Evolutionary conservation across 306 rosid species (phyloP).

Genomic region (Quercus parvula): DNA sequence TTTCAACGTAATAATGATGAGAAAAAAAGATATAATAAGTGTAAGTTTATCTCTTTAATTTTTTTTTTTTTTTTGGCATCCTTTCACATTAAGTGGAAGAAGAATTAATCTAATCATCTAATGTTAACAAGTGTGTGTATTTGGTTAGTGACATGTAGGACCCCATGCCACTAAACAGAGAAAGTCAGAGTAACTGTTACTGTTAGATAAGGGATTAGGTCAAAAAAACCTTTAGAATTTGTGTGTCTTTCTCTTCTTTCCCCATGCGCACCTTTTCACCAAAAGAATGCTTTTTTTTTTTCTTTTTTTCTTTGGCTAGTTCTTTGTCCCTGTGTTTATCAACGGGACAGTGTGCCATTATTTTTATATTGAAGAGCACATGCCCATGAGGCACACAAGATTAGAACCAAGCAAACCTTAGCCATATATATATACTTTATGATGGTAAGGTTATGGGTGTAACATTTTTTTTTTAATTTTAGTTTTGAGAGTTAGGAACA

Average conservation of each 20-base stretch:
- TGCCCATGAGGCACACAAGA: constrained; percentile 12
- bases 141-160: not conserved
- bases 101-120: not conserved
- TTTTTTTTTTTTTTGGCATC: not conserved
- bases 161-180: constrained; percentile 9
- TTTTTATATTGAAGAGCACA: constrained; percentile 19
- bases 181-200: not conserved
- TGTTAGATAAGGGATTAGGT: constrained; percentile 10
- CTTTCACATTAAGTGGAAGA: not conserved
- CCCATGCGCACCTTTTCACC: constrained; percentile 28
- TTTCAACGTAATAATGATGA: constrained; percentile 18
- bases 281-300: not conserved
- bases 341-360: not conserved
- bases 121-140: not conserved
- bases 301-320: too few species aligned
- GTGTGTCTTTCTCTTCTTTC: constrained; percentile 26
- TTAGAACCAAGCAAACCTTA: not conserved
- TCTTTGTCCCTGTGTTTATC: not conserved
- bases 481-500: not conserved
- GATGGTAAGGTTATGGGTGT: constrained; percentile 1
- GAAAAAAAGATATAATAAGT: not conserved
- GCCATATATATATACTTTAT: not conserved
- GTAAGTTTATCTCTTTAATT: not conserved
- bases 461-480: not conserved
- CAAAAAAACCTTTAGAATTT: constrained; percentile 35